Evolutionary conservation across 441 rosid genomes (phyloP), one percentile per base, ranked within the genome.

Genomic region (Corymbia citriodora): DNA sequence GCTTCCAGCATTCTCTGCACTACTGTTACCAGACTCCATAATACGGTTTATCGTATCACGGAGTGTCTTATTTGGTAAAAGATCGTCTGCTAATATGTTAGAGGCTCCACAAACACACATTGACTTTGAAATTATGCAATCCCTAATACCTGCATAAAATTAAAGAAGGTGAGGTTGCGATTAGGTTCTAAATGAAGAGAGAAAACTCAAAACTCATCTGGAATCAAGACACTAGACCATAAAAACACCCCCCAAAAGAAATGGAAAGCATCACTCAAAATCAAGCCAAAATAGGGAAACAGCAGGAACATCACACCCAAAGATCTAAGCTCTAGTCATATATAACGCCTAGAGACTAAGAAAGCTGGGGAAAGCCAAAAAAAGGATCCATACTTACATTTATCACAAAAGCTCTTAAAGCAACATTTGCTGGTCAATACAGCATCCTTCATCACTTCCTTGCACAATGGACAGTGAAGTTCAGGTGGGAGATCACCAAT

Each of bases 371-470:
- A 23, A 88, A 48, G 19, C 31, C 68, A 13, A 23, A 36, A 63
- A 88, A 50, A 21, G n/a, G n/a, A 88, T 70, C 31, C 54, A 31
- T 82, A 92, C 95, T 94, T 93, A 97, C 99, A 98, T 91, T 95
- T 96, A 89, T 98, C 98, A 88, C 99, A 98, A 89, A 96, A 98
- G 90, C 99, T 98, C 55, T 92, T 93, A 91, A 94, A 97, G 94
- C 99, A 98, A 88, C 99, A 98, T 93, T 96, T 98, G 97, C 99
- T 98, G 23, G 99, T 97, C 92, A 98, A 93, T 6, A 96, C 99
- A 91, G 99, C 99, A 93, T 98, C 98, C 93, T 94, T 97, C 99
- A 98, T 98, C n/a, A 98, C 99, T 94, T 98, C 99, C 94, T 94
- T 98, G 95, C 99, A 98, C 92, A 97, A 92, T 11, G 99, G 99